Percentiles rank a stretch among this genome's conserved stretches.
phyloP scores from a whole-genome alignment of 2,329 filamentous ascomycete species.

The Alternaria tenuissima region DNA sequence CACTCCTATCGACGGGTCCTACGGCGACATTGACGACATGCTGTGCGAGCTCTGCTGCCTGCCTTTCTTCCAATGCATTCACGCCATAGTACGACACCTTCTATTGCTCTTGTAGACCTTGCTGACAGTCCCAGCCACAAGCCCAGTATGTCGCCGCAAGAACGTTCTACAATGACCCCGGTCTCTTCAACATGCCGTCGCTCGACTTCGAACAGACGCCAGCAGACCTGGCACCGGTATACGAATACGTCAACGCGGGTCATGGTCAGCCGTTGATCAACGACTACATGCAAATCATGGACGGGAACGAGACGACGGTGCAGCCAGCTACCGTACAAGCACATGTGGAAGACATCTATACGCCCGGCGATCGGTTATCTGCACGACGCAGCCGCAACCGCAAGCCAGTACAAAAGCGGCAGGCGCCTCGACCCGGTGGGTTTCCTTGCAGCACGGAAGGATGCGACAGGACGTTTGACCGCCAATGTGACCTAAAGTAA shows the following conservation, averaged over 20 bases:
- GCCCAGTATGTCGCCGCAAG: constrained; percentile 11
- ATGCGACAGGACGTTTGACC: constrained; percentile 42
- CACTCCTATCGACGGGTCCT: constrained; percentile 32
- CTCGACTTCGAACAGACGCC: constrained; percentile 12
- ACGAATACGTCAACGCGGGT: constrained; percentile 11
- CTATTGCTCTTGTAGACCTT: neutral
- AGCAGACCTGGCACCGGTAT: constrained; percentile 11
- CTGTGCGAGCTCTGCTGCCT: constrained; percentile 39
- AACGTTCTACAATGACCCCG: constrained; percentile 5
- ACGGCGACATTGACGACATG: constrained; percentile 37
- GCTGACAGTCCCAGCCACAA: constrained; percentile 28
- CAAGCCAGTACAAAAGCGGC: constrained; percentile 28
- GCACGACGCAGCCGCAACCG: constrained; percentile 4
- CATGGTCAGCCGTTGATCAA: constrained; percentile 16
- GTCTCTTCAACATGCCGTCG: constrained; percentile 8
- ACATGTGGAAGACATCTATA: constrained; percentile 42
- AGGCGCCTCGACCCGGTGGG: constrained; percentile 35
- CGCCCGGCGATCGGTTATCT: constrained; percentile 37
- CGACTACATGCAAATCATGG: constrained; percentile 23
- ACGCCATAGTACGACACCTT: constrained; percentile 26
- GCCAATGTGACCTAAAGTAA: constrained; percentile 48
- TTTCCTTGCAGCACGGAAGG: constrained; percentile 33
- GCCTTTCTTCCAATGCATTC: constrained; percentile 29
- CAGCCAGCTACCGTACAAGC: constrained; percentile 35
- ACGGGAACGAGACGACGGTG: constrained; percentile 40